Evolutionary conservation across 2,329 filamentous ascomycete genomes (phyloP), one percentile per base, ranked within the genome.

Genomic region (Plenodomus tracheiphilus): DNA sequence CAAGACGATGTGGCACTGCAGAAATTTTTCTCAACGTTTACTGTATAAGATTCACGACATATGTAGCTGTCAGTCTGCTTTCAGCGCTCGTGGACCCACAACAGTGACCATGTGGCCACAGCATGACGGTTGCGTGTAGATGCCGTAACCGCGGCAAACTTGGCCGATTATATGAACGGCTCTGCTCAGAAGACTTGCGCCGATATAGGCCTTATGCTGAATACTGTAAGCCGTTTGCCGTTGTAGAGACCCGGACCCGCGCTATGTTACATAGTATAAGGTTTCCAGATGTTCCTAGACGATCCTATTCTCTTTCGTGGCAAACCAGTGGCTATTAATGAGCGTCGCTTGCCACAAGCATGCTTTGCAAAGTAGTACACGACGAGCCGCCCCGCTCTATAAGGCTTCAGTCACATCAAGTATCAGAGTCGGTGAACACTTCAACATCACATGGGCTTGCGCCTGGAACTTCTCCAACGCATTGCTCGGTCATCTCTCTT

Each of bases 1-100:
- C 28, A 32, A 32, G 28, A 15, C 52, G 35, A 53, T 45, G 41
- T 49, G 39, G 34, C 44, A 51, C 48, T 25, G 42, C 47, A 52
- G 47, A 19, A 18, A 36, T 39, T 25, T 15, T 32, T 11, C 28
- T 32, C 28, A 7, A 15, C 28, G 28, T 13, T 41, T 17, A 16
- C 35, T 42, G 34, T 21, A 30, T 39, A 38, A 19, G 17, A 11
- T 16, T 38, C 39, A 50, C 39, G 19, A 39, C 47, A 43, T 47
- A 46, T 43, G 36, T 20, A 15, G 30, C 36, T 43, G 40, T 43
- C 40, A 43, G 40, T 43, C 44, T 28, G 21, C 30, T 36, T 37
- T 19, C 21, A 32, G 30, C 28, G 47, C 19, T 13, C 22, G 28
- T 41, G 43, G 11, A 38, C 39, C 19, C 46, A 17, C 15, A 21